Conservation (phyloP, 306 rosid genomes). For the Sesbania bispinosa region DNA sequence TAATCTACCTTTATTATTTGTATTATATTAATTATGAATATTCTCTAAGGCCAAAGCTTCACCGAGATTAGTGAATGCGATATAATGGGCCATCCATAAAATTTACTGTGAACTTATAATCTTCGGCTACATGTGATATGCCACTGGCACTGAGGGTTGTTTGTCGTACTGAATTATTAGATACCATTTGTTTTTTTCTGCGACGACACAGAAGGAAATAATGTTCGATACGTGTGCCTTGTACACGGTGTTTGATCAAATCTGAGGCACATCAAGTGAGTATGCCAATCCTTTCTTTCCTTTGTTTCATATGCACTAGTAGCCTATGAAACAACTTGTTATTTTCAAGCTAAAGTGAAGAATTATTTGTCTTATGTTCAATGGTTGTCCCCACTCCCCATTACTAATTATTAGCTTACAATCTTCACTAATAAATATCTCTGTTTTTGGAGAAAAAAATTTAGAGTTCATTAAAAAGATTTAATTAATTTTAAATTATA, state of each 20-base stretch:
- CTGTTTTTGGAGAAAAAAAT: too few relatives aligned
- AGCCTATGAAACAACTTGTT: background rate
- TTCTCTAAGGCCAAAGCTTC: background rate
- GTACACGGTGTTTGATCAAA: background rate
- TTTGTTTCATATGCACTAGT: background rate
- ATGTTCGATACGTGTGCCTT: background rate
- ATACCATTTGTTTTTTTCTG: background rate
- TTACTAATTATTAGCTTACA: background rate
- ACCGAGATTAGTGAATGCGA: background rate
- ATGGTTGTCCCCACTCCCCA: constrained; percentile 16
- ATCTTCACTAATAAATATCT: background rate
- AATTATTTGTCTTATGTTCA: constrained; percentile 23
- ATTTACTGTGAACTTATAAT: background rate
- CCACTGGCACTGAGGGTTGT: background rate
- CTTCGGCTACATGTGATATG: constrained; percentile 13
- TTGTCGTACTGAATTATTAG: constrained; percentile 33
- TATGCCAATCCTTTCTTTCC: background rate
- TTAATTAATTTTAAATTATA: background rate
- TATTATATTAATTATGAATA: background rate
- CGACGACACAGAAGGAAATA: background rate
- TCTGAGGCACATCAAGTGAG: background rate
- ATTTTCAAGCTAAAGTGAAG: background rate
- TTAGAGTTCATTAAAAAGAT: background rate
- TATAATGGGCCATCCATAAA: background rate
- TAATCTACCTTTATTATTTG: background rate